Evolutionary conservation across 1,139 yeast genomes (phyloP).

Genomic region (Suhomyces bokatorum): DNA sequence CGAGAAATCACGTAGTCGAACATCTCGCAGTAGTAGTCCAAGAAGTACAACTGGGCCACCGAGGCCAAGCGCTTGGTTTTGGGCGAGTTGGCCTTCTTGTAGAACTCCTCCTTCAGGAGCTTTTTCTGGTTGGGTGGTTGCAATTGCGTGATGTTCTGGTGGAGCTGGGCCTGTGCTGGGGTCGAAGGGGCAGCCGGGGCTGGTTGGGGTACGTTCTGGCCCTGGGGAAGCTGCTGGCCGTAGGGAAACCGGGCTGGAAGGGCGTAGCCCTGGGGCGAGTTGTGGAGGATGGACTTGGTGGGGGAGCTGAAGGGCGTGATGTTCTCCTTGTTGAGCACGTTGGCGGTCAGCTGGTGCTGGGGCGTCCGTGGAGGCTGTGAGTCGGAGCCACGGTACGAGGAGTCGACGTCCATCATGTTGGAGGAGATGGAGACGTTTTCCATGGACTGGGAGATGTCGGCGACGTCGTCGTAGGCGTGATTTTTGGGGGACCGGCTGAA

Average conservation of each 20-base stretch:
- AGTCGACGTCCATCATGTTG: slow-evolving; percentile 44
- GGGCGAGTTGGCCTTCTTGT: slow-evolving; percentile 62
- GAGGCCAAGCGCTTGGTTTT: slow-evolving; percentile 86
- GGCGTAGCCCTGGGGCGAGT: slow-evolving; percentile 27
- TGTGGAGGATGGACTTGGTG: slow-evolving; percentile 41
- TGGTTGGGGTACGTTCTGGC: not conserved
- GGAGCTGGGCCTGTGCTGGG: slow-evolving; percentile 13
- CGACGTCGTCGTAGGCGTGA: slow-evolving; percentile 15
- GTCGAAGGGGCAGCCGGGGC: not conserved
- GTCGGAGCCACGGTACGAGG: slow-evolving; percentile 27
- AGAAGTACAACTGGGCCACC: slow-evolving; percentile 78
- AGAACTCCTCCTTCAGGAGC: slow-evolving; percentile 46
- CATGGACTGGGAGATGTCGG: slow-evolving; percentile 46
- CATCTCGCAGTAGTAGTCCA: slow-evolving; percentile 95
- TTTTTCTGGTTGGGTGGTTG: slow-evolving; percentile 27
- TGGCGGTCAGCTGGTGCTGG: slow-evolving; percentile 14
- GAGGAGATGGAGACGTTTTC: slow-evolving; percentile 45
- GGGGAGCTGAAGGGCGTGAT: slow-evolving; percentile 48
- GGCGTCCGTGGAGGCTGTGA: slow-evolving; percentile 21
- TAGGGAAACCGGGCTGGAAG: slow-evolving; percentile 13
- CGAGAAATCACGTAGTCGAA: slow-evolving; percentile 89
- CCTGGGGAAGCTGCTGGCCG: slow-evolving; percentile 28
- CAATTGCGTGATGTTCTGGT: slow-evolving; percentile 39
- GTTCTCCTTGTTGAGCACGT: slow-evolving; percentile 42
- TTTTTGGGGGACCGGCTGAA: slow-evolving; percentile 29